Conservation (phyloP, 306 rosid genomes). For the Herpetospermum pedunculosum region DNA sequence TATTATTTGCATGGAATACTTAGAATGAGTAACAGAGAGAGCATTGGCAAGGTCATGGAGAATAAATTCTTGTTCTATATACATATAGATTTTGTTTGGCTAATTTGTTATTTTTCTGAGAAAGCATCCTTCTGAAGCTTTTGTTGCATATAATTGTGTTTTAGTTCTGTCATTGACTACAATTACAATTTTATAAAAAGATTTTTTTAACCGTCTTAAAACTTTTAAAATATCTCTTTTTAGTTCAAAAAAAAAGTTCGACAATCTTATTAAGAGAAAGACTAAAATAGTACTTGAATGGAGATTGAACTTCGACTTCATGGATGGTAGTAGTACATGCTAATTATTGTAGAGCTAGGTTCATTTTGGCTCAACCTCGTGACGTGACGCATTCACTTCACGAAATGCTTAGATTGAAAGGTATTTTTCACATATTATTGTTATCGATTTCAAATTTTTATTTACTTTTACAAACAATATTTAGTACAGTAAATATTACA, state of each 20-base stretch:
- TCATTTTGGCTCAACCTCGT: no score
- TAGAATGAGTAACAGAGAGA: background rate
- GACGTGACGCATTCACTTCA: no score
- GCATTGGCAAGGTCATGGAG: background rate
- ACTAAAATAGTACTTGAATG: no score
- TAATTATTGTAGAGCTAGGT: no score
- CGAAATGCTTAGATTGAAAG: no score
- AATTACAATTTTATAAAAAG: background rate
- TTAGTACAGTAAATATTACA: background rate
- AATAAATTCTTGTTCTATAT: background rate
- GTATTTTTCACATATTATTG: background rate
- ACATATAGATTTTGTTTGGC: background rate
- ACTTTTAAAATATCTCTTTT: no score
- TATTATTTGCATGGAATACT: slow-evolving; percentile 4
- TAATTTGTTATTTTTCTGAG: background rate
- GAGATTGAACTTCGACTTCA: no score
- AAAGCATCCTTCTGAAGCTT: background rate
- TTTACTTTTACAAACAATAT: background rate
- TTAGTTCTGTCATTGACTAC: background rate
- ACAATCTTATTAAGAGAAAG: no score
- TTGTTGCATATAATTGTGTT: background rate
- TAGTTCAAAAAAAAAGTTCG: no score
- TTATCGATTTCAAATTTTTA: background rate
- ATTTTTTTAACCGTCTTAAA: no score
- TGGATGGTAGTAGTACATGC: no score